Conservation (phyloP, 2,329 filamentous ascomycete species). For the Tolypocladium ovalisporum region DNA sequence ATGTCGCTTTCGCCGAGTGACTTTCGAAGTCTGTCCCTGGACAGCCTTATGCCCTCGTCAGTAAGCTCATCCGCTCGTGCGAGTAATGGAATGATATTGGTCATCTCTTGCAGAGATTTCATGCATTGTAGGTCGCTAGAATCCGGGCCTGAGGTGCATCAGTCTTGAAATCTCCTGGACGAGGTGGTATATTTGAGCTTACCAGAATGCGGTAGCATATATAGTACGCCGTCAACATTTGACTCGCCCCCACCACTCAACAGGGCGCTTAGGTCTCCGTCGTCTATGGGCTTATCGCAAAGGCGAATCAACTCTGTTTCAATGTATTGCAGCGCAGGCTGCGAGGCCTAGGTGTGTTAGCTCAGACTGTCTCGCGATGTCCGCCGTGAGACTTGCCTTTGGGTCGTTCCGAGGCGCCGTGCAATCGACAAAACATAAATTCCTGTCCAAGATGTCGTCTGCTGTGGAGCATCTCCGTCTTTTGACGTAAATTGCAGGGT, state of each 20-base stretch:
- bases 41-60: slow-evolving; percentile 38
- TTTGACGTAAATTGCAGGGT: slow-evolving; percentile 40
- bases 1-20: slow-evolving; percentile 48
- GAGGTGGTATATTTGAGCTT: slow-evolving; percentile 16
- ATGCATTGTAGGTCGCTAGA: slow-evolving; percentile 58
- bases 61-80: slow-evolving; percentile 64
- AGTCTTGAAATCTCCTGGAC: neutral
- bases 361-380: neutral
- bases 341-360: slow-evolving; percentile 24
- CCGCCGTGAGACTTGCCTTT: slow-evolving; percentile 30
- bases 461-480: slow-evolving; percentile 49
- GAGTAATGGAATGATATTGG: slow-evolving; percentile 78
- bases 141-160: slow-evolving; percentile 17
- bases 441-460: slow-evolving; percentile 75
- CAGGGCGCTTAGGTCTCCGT: slow-evolving; percentile 64
- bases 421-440: slow-evolving; percentile 88
- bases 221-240: slow-evolving; percentile 77
- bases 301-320: slow-evolving; percentile 33
- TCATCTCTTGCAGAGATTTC: slow-evolving; percentile 56
- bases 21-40: slow-evolving; percentile 49
- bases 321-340: slow-evolving; percentile 59
- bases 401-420: slow-evolving; percentile 48
- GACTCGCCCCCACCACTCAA: slow-evolving; percentile 73
- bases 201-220: slow-evolving; percentile 63
- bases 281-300: slow-evolving; percentile 45